phyloP scores from a whole-genome alignment of 2,329 filamentous ascomycete genomes.

The Blastomyces gilchristii region DNA sequence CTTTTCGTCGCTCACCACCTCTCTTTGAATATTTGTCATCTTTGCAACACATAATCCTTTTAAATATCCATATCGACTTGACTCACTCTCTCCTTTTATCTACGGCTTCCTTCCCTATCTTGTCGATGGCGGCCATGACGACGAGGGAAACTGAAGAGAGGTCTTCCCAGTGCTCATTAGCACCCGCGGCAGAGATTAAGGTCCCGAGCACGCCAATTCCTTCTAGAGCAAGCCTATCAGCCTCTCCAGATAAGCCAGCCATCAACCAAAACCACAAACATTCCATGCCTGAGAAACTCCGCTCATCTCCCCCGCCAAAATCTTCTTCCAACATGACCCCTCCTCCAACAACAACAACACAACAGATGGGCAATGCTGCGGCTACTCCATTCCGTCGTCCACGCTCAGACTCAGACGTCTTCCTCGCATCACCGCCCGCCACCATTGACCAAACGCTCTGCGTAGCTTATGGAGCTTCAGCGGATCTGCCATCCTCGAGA shows the following conservation, averaged over 20 bases:
- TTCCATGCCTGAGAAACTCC: slow-evolving; percentile 25
- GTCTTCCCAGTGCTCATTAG: slow-evolving; percentile 27
- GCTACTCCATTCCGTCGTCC: slow-evolving; percentile 35
- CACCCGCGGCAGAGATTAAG: slow-evolving; percentile 30
- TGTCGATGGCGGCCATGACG: slow-evolving; percentile 18
- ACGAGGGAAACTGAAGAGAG: slow-evolving; percentile 23
- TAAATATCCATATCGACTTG: neutral
- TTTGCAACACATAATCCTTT: neutral
- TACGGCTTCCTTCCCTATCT: neutral
- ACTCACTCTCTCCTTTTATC: neutral
- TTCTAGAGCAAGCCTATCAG: slow-evolving; percentile 24
- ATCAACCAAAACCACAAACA: slow-evolving; percentile 24
- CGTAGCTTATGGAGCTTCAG: slow-evolving; percentile 33
- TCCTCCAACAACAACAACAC: slow-evolving; percentile 45
- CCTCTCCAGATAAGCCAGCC: slow-evolving; percentile 28
- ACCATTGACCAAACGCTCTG: slow-evolving; percentile 33
- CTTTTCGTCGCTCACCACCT: neutral
- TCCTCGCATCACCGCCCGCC: slow-evolving; percentile 40
- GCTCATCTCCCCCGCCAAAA: slow-evolving; percentile 34
- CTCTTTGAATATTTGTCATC: neutral
- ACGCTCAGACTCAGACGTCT: slow-evolving; percentile 28
- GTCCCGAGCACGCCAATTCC: slow-evolving; percentile 28
- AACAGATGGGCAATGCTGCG: slow-evolving; percentile 32
- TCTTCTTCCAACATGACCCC: slow-evolving; percentile 49
- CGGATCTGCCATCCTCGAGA: slow-evolving; percentile 39